phyloP scores from a whole-genome alignment of 129 eudicot species.

The Tanacetum coccineum region DNA sequence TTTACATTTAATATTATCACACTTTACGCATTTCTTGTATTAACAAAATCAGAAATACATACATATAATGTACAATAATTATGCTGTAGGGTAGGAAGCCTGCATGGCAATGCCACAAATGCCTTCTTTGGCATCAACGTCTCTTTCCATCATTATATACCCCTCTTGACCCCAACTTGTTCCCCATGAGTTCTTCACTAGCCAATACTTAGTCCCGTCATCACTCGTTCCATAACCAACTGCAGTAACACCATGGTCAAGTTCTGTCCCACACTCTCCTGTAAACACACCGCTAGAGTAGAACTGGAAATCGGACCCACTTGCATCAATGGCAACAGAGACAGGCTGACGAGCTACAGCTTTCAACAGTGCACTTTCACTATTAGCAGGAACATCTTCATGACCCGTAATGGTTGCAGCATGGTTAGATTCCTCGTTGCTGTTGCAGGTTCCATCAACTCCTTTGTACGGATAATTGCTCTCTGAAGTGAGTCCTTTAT shows the following conservation, averaged over 20 bases:
- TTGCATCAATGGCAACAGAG: slow-evolving; percentile 36
- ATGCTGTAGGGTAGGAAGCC: slow-evolving; percentile 31
- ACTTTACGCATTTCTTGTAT: slow-evolving; percentile 5
- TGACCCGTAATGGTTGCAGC: slow-evolving; percentile 28
- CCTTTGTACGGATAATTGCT: slow-evolving; percentile 29
- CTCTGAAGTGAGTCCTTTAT: slow-evolving; percentile 27
- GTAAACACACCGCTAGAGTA: slow-evolving; percentile 28
- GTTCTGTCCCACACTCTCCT: slow-evolving; percentile 33
- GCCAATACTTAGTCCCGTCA: slow-evolving; percentile 38
- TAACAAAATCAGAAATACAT: slow-evolving; percentile 1
- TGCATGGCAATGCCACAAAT: slow-evolving; percentile 32
- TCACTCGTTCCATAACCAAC: slow-evolving; percentile 30
- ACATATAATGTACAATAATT: slow-evolving; percentile 12
- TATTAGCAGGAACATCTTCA: slow-evolving; percentile 37
- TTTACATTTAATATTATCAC: not conserved
- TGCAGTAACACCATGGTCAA: slow-evolving; percentile 32
- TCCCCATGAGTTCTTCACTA: slow-evolving; percentile 33
- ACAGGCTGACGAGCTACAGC: slow-evolving; percentile 35
- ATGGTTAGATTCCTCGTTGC: slow-evolving; percentile 26
- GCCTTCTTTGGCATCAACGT: slow-evolving; percentile 28
- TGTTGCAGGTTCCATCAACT: slow-evolving; percentile 23
- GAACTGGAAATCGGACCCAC: slow-evolving; percentile 35
- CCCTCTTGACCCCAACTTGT: slow-evolving; percentile 34
- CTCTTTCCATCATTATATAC: slow-evolving; percentile 35
- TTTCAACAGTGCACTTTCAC: slow-evolving; percentile 30